These are phyloP conservation scores for Penicillium riverlandense DNA, from an alignment of 495 filamentous ascomycete genomes.

Conservation along the genomic window DNA sequence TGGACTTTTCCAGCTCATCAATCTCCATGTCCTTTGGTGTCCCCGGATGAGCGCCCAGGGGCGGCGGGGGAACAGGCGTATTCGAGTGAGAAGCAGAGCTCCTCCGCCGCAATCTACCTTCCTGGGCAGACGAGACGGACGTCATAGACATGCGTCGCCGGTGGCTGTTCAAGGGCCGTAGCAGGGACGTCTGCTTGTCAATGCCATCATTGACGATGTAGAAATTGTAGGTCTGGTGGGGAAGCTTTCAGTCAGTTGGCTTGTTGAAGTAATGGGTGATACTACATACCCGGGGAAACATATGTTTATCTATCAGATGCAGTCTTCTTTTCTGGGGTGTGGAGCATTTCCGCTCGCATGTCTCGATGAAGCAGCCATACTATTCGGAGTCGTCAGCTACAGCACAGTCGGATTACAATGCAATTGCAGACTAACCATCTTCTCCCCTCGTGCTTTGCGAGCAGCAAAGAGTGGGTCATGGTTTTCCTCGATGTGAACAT, in stretches of 20 bases:
- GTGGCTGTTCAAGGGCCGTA: conserved; percentile 43
- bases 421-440: conserved; percentile 55
- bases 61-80: neutral
- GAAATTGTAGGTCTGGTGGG: conserved; percentile 72
- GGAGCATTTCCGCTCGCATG: conserved; percentile 78
- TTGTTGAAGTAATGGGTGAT: neutral
- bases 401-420: neutral
- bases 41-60: neutral
- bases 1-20: conserved; percentile 64
- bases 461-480: conserved; percentile 75
- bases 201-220: conserved; percentile 81
- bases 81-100: conserved; percentile 27
- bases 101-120: conserved; percentile 30
- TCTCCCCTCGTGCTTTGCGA: conserved; percentile 72
- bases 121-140: conserved; percentile 25
- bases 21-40: conserved; percentile 50
- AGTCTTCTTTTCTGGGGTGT: conserved; percentile 75
- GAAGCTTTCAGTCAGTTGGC: neutral
- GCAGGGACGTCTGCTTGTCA: conserved; percentile 71
- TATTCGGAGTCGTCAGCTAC: conserved; percentile 16
- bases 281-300: conserved; percentile 64
- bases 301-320: conserved; percentile 90
- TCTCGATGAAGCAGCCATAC: conserved; percentile 86
- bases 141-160: conserved; percentile 46
- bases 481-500: conserved; percentile 84